Percentiles rank a stretch among this genome's conserved stretches.
Evolutionary conservation across 371 early-diverging fungal species (phyloP).

Genomic region (Apophysomyces elegans): DNA sequence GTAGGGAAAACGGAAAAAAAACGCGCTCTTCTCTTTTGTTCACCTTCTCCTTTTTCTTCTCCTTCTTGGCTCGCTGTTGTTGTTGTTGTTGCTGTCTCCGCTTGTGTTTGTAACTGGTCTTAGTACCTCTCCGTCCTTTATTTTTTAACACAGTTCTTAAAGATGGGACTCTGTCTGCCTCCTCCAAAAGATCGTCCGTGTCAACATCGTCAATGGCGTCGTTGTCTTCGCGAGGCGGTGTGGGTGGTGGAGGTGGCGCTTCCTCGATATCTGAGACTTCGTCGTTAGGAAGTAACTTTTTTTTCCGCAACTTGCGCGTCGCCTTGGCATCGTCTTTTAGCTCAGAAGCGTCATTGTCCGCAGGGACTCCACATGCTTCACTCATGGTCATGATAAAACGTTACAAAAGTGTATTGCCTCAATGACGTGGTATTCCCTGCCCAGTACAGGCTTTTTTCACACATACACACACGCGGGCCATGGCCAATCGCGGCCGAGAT

Average conservation of each 20-base stretch:
- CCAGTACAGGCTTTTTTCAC: background rate
- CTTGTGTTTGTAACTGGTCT: background rate
- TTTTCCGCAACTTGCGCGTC: conserved; percentile 15
- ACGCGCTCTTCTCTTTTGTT: background rate
- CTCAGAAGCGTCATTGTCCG: background rate
- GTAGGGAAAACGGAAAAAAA: no score
- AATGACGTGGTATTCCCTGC: background rate
- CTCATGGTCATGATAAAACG: background rate
- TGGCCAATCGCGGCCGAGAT: no score
- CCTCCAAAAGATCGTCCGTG: conserved; percentile 22
- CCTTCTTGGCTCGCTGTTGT: conserved; percentile 14
- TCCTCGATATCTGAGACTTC: conserved; percentile 16
- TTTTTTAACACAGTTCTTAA: conserved; percentile 13
- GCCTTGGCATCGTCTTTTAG: conserved; percentile 11
- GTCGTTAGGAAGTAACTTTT: conserved; percentile 10
- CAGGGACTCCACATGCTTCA: background rate
- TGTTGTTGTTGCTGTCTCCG: conserved; percentile 9
- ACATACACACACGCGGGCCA: no score
- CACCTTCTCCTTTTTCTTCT: conserved; percentile 9
- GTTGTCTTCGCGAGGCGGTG: background rate
- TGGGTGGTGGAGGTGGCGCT: background rate
- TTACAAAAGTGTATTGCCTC: background rate
- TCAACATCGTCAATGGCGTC: conserved; percentile 24
- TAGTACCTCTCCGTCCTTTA: conserved; percentile 2
- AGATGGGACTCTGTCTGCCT: conserved; percentile 19